A percentile compares a stretch with the other conserved stretches of the same genome.
phyloP scores from a whole-genome alignment of 805 yeast species.

The Lachancea kluyveri region DNA sequence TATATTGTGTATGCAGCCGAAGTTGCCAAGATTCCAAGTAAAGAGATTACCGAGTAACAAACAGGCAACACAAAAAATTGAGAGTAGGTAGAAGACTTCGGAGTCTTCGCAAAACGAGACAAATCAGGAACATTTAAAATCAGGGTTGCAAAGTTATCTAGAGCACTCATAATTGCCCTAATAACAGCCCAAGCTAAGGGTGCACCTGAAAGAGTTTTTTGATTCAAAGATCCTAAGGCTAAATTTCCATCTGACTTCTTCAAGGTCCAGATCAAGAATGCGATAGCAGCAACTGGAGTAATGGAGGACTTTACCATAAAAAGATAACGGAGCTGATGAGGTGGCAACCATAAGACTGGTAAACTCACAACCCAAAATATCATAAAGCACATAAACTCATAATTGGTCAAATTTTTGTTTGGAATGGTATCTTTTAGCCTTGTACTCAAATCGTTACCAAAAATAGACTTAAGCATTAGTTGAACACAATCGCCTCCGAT shows the following conservation, averaged over 20 bases:
- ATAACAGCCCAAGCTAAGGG: constrained; percentile 74
- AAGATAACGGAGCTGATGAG: constrained; percentile 74
- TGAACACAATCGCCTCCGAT: constrained; percentile 82
- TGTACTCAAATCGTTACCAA: constrained; percentile 56
- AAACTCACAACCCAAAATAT: constrained; percentile 75
- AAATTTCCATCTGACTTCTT: constrained; percentile 64
- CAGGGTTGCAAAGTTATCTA: constrained; percentile 74
- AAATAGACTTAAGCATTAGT: constrained; percentile 69
- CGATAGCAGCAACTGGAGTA: constrained; percentile 79
- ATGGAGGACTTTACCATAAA: constrained; percentile 74
- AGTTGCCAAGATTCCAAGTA: constrained; percentile 73
- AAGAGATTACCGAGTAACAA: constrained; percentile 64
- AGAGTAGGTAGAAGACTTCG: constrained; percentile 39
- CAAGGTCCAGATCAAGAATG: constrained; percentile 77
- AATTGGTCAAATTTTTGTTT: constrained; percentile 56
- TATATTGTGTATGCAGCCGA: constrained; percentile 48
- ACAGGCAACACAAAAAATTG: constrained; percentile 59
- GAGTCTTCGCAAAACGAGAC: constrained; percentile 61
- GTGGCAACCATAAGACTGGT: constrained; percentile 78
- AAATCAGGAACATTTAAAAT: constrained; percentile 81
- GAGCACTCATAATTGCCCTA: constrained; percentile 60
- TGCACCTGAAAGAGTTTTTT: constrained; percentile 7
- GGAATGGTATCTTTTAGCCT: constrained; percentile 59
- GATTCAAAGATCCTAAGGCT: constrained; percentile 21
- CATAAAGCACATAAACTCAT: constrained; percentile 68